Base-by-base conservation (phyloP, 179 eudicot genomes). In the Heliamphora pulchella region DNA sequence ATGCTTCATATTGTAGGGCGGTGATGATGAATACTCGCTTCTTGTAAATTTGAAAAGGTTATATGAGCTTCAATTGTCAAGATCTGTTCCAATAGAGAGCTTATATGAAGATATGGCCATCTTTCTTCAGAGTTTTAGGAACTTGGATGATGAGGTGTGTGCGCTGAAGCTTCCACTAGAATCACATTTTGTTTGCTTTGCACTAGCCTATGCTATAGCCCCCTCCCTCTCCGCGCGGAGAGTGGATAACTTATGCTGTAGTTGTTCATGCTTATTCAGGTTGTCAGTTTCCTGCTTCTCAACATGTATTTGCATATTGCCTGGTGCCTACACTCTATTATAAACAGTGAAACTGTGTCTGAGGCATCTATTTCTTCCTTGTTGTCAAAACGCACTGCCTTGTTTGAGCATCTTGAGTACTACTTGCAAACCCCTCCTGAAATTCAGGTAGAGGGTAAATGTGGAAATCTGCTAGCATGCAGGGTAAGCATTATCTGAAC, bases 1-100 rank as follows among this genome's bases (percentile, higher is more conserved):
- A 20, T 79, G 31, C n/a, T 76, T 14, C 66, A 17, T 51, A 47
- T 18, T 82, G 78, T 84, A 96, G 99, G 97, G 89, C 78, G 98
- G 91, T 78, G 92, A 89, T 71, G 99, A 94, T 85, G 98, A 94
- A 68, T 96, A 96, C 76, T 88, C 92, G 48, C 89, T 96, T 79
- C 93, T 94, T 71, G 98, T 94, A 67, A 92, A 88, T 86, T 84
- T 90, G 85, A 96, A 96, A 86, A 90, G 99, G 90, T 86, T 96
- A 67, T 94, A 94, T 71, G 99, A 96, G 90, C 94, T 94, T 80
- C 99, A 96, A 77, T 71, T 96, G 85, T 84, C 83, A 59, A 89
- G 85, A 83, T 83, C 77, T 85, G 89, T 94, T 80, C 86, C 97
- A 69, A 80, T 89, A 54, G 98, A 89, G 48, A 87, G 86, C 85